A percentile compares a stretch with the other conserved stretches of the same genome.
phyloP scores from a whole-genome alignment of 306 rosid species.

The Oemleria cerasiformis region DNA sequence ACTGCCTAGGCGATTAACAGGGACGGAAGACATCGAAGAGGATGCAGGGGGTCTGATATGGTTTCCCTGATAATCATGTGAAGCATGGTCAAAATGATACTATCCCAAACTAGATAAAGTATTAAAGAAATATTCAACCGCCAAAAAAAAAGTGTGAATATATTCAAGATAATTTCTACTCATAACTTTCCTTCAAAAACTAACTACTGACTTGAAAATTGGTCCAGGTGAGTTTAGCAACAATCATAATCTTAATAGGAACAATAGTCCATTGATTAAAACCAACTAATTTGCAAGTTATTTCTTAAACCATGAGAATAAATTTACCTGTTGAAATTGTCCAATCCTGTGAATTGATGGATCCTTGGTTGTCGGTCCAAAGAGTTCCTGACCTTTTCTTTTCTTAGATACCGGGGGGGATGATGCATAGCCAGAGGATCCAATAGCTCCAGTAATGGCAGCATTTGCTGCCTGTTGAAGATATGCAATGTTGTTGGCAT shows the following conservation, averaged over 20 bases:
- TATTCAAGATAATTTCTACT: not conserved
- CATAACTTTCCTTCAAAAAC: not conserved
- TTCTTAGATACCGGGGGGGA: conserved; percentile 78
- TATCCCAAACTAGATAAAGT: not conserved
- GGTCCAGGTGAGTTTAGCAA: not conserved
- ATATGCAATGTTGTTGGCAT: conserved; percentile 62
- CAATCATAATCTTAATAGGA: not conserved
- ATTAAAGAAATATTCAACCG: not conserved
- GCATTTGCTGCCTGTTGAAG: conserved; percentile 99
- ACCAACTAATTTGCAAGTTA: conserved; percentile 22
- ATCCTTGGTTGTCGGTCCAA: conserved; percentile 72
- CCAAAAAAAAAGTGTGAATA: not conserved
- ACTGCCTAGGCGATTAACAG: conserved; percentile 56
- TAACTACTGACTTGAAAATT: not conserved
- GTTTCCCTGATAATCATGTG: conserved; percentile 57
- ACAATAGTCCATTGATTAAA: conserved; percentile 1
- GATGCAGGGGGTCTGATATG: conserved; percentile 52
- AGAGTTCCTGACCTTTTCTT: conserved; percentile 76
- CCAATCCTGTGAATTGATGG: conserved; percentile 57
- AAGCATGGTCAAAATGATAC: conserved; percentile 11
- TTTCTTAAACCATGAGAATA: conserved; percentile 15
- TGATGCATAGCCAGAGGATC: conserved; percentile 80
- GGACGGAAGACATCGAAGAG: conserved; percentile 48
- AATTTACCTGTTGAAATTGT: conserved; percentile 75
- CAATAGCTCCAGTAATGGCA: conserved; percentile 98